Evolutionary conservation across 1,284 basidiomycete genomes (phyloP), one percentile per base, ranked within the genome.

Genomic region (Exobasidium rhododendri): DNA sequence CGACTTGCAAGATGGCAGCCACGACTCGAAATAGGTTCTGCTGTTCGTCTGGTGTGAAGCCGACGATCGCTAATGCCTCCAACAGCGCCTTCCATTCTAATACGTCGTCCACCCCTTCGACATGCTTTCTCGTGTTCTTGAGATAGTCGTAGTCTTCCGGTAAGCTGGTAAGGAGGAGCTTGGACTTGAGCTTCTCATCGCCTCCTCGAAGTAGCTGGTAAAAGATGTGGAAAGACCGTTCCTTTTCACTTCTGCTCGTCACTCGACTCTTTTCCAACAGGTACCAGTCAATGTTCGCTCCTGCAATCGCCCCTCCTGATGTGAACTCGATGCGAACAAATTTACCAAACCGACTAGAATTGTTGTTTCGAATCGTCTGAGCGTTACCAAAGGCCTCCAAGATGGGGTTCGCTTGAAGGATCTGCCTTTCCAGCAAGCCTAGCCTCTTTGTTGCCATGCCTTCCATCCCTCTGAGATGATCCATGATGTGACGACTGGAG

Each of bases 261-360:
- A 99, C 94, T 72, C 96, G 83, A 78, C 92, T 94, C 84, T 98
- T 98, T 83, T 99, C 96, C 52, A 99, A 83, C 45, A 99, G 84
- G 80, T 99, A 99, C 96, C 96, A 98, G 80, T 98, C 94, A 66
- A 98, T 94, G 77, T 94, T 97, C 44, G 96, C 96, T 1, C 96
- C 96, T 0, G 93, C 91, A 61, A 99, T 99, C 65, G 92, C 92
- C 0, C 94, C 94, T 61, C 91, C 87, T 0, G 91, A 89, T 0
- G 91, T 88, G 80, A 99, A 98, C 76, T 90, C 91, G 70, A 99
- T 98, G 52, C 93, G 85, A 43, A 99, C 91, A 80, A 98, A 98
- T 82, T 99, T 98, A 28, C 93, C 67, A 80, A 97, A 98, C 50
- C 96, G 90, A 85, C 91, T 94, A 6, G 96, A 98, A 78, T 99